phyloP scores from a whole-genome alignment of 2,329 filamentous ascomycete species.

The Cephalotrichum gorgonifer region DNA sequence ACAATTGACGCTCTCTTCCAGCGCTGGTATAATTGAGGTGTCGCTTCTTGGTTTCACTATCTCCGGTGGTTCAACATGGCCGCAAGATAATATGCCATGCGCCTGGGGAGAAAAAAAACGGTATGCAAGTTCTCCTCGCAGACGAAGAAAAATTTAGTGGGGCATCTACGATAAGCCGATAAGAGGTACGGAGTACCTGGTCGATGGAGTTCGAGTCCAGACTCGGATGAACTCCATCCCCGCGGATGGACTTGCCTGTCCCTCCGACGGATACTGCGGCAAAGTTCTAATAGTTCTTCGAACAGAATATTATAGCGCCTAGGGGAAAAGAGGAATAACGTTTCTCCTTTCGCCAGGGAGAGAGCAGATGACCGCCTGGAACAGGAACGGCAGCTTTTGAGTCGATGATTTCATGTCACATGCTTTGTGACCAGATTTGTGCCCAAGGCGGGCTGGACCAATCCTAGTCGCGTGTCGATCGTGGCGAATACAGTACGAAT shows the following conservation, averaged over 20 bases:
- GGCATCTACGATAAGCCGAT: neutral
- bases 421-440: no score
- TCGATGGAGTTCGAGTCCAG: neutral
- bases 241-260: neutral
- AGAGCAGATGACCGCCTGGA: no score
- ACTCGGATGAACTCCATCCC: no score
- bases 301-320: no score
- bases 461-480: neutral
- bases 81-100: neutral
- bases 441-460: no score
- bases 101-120: neutral
- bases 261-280: neutral
- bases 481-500: neutral
- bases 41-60: neutral
- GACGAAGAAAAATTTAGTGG: neutral
- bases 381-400: no score
- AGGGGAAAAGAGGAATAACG: no score
- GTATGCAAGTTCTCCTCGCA: no score
- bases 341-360: no score
- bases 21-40: neutral
- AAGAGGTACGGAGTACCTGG: neutral
- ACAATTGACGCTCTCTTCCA: neutral
- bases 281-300: no score
- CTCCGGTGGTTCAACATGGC: no score
- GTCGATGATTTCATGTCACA: neutral